Evolutionary conservation across 805 yeast species (phyloP).

Genomic region (Ogataea sp.): DNA sequence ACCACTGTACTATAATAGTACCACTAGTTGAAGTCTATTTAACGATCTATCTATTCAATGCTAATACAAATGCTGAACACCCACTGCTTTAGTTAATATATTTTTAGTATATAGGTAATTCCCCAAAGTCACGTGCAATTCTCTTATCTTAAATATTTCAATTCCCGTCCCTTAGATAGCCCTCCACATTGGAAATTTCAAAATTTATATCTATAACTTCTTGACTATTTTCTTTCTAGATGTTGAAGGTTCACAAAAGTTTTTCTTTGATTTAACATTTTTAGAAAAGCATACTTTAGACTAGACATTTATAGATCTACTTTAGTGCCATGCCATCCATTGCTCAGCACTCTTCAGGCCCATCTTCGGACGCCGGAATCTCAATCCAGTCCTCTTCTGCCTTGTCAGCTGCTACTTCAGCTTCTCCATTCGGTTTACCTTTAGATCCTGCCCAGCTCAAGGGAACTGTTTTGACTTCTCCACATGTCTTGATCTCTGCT

Average conservation of each 20-base stretch:
- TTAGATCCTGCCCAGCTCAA: conserved; percentile 45
- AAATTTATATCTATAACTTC: not conserved
- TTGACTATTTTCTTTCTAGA: too few species aligned
- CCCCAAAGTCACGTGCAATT: not conserved
- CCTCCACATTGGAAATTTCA: not conserved
- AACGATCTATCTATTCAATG: too few species aligned
- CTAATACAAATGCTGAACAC: too few species aligned
- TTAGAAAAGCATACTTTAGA: too few species aligned
- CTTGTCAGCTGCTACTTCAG: conserved; percentile 30
- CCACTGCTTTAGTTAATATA: too few species aligned
- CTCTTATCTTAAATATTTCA: not conserved
- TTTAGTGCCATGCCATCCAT: conserved; percentile 16
- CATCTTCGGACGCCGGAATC: conserved; percentile 9
- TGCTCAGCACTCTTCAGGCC: conserved; percentile 8
- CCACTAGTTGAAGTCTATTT: too few species aligned
- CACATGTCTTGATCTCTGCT: conserved; percentile 45
- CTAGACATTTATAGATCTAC: too few species aligned
- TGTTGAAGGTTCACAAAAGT: too few species aligned
- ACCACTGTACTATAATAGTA: too few species aligned
- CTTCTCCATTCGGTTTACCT: conserved; percentile 55
- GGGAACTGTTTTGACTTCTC: conserved; percentile 44
- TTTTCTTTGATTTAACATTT: too few species aligned
- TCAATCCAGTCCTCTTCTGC: conserved; percentile 18
- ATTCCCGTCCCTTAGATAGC: not conserved
- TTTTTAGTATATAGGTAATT: too few species aligned